Evolutionary conservation across 331 rosid species (phyloP).

Genomic region (Prunus yedoensis): DNA sequence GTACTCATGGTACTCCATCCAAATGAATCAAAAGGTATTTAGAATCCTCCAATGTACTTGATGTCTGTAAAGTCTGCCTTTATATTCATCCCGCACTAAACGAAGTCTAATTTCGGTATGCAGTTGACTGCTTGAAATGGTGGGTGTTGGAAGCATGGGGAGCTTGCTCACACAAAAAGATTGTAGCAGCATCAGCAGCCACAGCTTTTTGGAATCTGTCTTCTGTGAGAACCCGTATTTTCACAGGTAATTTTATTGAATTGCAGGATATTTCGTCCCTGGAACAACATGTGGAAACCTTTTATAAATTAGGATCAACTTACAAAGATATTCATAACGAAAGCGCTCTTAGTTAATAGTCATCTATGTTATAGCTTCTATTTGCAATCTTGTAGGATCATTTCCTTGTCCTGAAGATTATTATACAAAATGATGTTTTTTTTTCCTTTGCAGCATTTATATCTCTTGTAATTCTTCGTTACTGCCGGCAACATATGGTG

Average conservation of each 20-base stretch:
- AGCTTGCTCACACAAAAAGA: conserved; percentile 81
- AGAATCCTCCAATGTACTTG: neutral
- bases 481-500: conserved; percentile 49
- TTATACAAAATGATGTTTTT: neutral
- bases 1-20: conserved; percentile 60
- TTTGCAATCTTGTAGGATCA: no score
- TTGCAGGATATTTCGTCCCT: neutral
- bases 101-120: conserved; percentile 22
- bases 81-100: conserved; percentile 2
- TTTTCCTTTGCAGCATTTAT: conserved; percentile 63
- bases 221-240: conserved; percentile 59
- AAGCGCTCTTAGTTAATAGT: no score
- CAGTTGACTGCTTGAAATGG: conserved; percentile 53
- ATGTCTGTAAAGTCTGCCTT: neutral
- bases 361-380: no score
- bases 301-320: neutral
- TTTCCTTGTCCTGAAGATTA: neutral
- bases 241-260: conserved; percentile 48
- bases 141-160: conserved; percentile 66
- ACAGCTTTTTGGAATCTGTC: conserved; percentile 84
- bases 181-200: conserved; percentile 48
- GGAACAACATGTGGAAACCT: neutral
- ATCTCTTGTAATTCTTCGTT: conserved; percentile 60
- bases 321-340: neutral
- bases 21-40: conserved; percentile 59